A percentile compares a stretch with the other conserved stretches of the same genome.
phyloP scores from a whole-genome alignment of 2,329 filamentous ascomycete species.

The Diaporthe citrichinensis region DNA sequence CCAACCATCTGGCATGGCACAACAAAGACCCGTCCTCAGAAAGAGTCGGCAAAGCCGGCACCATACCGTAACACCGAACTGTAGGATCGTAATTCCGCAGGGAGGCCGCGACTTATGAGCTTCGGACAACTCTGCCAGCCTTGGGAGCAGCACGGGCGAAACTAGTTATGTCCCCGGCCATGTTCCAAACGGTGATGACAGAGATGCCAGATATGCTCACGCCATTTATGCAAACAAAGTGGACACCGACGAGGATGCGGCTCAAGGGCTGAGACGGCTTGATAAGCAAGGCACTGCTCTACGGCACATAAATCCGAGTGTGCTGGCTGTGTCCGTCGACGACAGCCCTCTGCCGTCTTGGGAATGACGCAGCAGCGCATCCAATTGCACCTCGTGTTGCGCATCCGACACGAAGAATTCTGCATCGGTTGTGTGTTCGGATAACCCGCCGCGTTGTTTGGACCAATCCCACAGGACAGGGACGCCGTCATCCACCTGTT shows the following conservation, averaged over 20 bases:
- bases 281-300: not conserved
- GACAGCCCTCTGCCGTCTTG: not conserved
- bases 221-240: constrained; percentile 20
- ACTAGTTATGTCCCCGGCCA: not conserved
- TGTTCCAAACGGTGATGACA: not conserved
- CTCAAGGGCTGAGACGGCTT: constrained; percentile 25
- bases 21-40: not conserved
- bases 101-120: not conserved
- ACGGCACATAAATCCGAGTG: not conserved
- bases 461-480: constrained; percentile 8
- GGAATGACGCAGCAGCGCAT: constrained; percentile 16
- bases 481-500: constrained; percentile 28
- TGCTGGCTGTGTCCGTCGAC: not conserved
- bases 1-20: not conserved
- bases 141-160: not conserved
- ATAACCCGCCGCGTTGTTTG: not conserved
- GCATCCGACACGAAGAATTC: not conserved
- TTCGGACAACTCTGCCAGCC: not conserved
- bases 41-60: not conserved
- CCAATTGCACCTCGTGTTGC: constrained; percentile 5
- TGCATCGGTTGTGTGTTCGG: not conserved
- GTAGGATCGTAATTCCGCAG: not conserved
- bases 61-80: not conserved
- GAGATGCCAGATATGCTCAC: constrained; percentile 1
- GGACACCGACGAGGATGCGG: constrained; percentile 25